Conservation (phyloP, 371 early-diverging fungal genomes). For the Gilbertella persicaria region DNA sequence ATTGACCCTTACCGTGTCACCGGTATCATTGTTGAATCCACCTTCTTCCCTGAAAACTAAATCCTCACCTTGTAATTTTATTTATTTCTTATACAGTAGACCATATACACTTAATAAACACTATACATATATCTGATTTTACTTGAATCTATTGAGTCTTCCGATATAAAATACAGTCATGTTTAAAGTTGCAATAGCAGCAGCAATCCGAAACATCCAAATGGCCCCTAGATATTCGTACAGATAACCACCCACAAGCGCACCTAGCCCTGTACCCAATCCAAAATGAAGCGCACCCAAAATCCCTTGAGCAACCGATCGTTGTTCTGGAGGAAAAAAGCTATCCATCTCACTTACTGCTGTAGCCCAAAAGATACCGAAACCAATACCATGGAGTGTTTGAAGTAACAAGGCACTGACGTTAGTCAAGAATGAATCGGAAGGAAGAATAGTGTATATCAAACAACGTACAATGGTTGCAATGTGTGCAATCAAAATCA, state of each 20-base stretch:
- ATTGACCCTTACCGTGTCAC: constrained; percentile 68
- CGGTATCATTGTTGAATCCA: constrained; percentile 56
- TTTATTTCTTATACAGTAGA: no score
- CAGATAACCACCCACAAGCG: constrained; percentile 29
- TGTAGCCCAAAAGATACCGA: constrained; percentile 41
- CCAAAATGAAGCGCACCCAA: constrained; percentile 33
- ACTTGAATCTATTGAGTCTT: constrained; percentile 12
- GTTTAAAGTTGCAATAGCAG: constrained; percentile 10
- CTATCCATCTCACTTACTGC: constrained; percentile 35
- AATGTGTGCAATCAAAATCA: constrained; percentile 43
- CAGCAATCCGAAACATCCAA: constrained; percentile 26
- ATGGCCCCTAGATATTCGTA: constrained; percentile 30
- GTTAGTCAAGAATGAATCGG: constrained; percentile 34
- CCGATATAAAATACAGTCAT: constrained; percentile 17
- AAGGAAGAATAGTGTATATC: constrained; percentile 32
- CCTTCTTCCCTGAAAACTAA: constrained; percentile 34
- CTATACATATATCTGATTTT: not conserved
- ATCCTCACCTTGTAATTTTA: no score
- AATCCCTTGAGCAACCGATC: constrained; percentile 35
- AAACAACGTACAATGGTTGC: constrained; percentile 41
- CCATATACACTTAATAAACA: no score
- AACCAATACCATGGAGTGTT: constrained; percentile 40
- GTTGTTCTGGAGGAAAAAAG: constrained; percentile 35
- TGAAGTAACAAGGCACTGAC: constrained; percentile 40
- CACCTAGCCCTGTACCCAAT: constrained; percentile 31